Evolutionary conservation across 768 basidiomycete species (phyloP), one percentile per base, ranked within the genome.

Genomic region (Collybia sp.): DNA sequence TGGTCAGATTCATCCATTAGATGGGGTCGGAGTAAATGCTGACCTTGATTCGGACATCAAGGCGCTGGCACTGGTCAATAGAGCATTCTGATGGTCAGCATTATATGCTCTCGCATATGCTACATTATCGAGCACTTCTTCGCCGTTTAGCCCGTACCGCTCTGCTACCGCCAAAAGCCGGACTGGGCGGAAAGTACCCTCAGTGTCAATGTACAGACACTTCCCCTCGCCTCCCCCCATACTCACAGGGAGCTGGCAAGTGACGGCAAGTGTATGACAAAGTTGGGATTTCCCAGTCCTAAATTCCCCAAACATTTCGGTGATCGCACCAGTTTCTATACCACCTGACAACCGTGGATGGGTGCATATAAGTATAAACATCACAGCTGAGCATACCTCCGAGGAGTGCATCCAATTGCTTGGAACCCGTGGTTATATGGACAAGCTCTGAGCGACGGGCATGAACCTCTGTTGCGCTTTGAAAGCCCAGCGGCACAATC

Each of bases 161-260:
- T 96, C 94, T 2, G 96, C 95, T 10, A 94, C 91, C 0, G 95
- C 93, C 32, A 98, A 77, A 38, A 98, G 74, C 44, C 96, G 88
- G 35, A 90, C 89, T 16, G 96, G 96, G 55, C 96, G 93, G 74
- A 99, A 99, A 8, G 96, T 99, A 19, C 95, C 95, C 60, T 99
- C 96, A 0, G 96, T 98, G 64, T 99, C 96, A 67, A 99, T 97
- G 66, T 96, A 99, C 38, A 99, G 72, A 60, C 95, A 97, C 68
- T 99, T 99, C 33, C 96, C 96, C 68, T 99, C 96, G 11, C 96
- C 96, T 12, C 96, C 96, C 15, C 96, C 95, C 94, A 98, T 97
- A 57, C 81, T 86, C 36, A 93, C 87, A 1, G 96, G 96, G 12
- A 98, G 78, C 69, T 98, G 95, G 60, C 96, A 99, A 4, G 96